Evolutionary conservation across 208 protist genomes (phyloP), one percentile per base, ranked within the genome.

Genomic region (Trypanosomatidae sp.): DNA sequence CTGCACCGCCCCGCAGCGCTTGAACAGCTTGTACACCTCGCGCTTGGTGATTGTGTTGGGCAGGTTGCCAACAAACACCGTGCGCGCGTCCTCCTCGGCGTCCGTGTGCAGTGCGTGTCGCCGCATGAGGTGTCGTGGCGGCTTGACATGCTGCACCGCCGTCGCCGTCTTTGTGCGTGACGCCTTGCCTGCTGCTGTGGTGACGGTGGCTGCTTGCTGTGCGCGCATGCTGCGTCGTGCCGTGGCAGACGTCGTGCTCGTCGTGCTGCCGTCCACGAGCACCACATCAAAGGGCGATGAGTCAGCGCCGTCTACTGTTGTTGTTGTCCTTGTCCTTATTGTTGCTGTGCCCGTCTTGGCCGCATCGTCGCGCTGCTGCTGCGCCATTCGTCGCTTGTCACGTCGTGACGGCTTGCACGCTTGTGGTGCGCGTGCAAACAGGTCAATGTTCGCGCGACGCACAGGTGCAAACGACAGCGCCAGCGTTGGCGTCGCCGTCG

Each of bases 11-110:
- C 85, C 85, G 45, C 79, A 89, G 23, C 61, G 51, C 43, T 85
- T 83, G 51, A 93, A 93, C 24, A 88, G 51, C 44, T 79, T 78
- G 46, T 75, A 63, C 13, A 93, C 66, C 2, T 73, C 65, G 8
- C 67, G 59, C 47, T 72, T 63, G 20, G 74, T 40, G 6, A 84
- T 68, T n/a, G 74, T 79, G 63, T 93, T 93, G 27, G 77, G 77
- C 19, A 93, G 63, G 48, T 93, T 93, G 39, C 85, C 85, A 2
- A 93, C 74, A 60, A 93, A 93, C 1, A 89, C 71, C n/a, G 85
- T 93, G 16, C 85, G 76, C n/a, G 26, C 45, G 32, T 90, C 77
- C 45, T 93, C 79, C 44, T 93, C 79, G 39, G 86, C 65, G 51
- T 93, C 86, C 18, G 59, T 10, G 45, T 89, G 76, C 20, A 93